Conservation (phyloP, 2,329 filamentous ascomycete species). For the Exophiala calicioides region DNA sequence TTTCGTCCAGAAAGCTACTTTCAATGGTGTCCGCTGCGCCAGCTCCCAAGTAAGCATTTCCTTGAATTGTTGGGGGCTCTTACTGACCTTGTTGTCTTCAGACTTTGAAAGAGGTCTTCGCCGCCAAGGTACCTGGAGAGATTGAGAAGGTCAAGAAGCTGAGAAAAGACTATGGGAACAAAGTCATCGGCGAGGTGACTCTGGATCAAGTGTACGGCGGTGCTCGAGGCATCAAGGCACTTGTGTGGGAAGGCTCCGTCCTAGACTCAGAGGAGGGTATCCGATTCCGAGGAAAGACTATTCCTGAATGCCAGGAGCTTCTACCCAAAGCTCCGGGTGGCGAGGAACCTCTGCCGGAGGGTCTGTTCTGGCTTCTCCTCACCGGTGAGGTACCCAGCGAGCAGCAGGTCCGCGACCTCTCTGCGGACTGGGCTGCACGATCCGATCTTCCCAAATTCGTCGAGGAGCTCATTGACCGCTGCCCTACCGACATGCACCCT, state of each 20-base stretch:
- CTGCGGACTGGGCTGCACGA: conserved; percentile 97
- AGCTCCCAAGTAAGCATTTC: conserved; percentile 83
- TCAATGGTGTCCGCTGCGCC: conserved; percentile 82
- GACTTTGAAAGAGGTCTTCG: conserved; percentile 98
- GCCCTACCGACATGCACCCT: conserved; percentile 96
- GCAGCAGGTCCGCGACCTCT: conserved; percentile 97
- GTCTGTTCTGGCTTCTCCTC: conserved; percentile 99
- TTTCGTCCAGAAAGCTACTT: conserved; percentile 68
- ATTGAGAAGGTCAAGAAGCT: conserved; percentile 99
- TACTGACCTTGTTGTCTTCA: conserved; percentile 43
- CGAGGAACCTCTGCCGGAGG: conserved; percentile 95
- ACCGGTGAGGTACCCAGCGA: conserved; percentile 97
- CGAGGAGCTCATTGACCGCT: conserved; percentile 99
- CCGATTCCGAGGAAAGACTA: conserved; percentile 98
- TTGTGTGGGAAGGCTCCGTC: conserved; percentile 98
- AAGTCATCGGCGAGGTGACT: conserved; percentile 95
- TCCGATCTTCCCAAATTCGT: conserved; percentile 97
- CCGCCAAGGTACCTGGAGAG: conserved; percentile 91
- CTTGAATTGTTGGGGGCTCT: conserved; percentile 79
- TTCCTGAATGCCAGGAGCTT: conserved; percentile 96
- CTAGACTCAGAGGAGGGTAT: conserved; percentile 99
- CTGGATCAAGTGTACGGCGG: conserved; percentile 99
- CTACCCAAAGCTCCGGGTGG: conserved; percentile 96
- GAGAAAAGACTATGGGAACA: conserved; percentile 91
- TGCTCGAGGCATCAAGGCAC: conserved; percentile 97